Base-by-base conservation (phyloP, 805 yeast genomes). In the Kazachstania kunashirensis region DNA sequence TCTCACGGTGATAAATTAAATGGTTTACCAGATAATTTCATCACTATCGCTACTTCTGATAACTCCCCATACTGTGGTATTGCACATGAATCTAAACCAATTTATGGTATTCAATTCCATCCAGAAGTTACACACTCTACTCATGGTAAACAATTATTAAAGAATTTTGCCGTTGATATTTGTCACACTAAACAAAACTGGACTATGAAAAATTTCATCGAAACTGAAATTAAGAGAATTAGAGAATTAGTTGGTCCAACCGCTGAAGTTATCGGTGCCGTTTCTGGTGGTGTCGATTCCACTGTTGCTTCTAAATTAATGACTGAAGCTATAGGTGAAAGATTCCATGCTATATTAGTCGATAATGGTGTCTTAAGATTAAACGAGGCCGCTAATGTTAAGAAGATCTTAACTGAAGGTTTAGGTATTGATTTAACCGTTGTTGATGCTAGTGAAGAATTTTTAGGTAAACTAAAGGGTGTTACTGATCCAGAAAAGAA, bases 261-360 rank as follows among this genome's bases (percentile, higher is more conserved):
- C 40, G 97, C 96, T 40, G 97, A 92, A 67, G 98, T 92, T 47
- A 92, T 92, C 57, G 98, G 98, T 67, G 98, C 98, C 38, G 98
- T 92, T 47, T 85, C 96, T 36, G 98, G 98, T 56, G 98, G 98
- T 70, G 98, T 92, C 45, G 98, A 92, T 67, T 92, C 98, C 36
- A 92, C 98, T 33, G 98, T 92, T 43, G 98, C 96, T 48, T 96
- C 98, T 47, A 92, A 89, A 71, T 74, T 92, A 59, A 82, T 92
- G 95, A 80, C 85, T 47, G 96, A 84, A 68, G 98, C 98, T 48
- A 92, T 92, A 63, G 98, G 98, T 59, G 92, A 84, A 56, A 77
- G 98, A 62, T 92, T 92, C 82, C 98, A 92, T 57, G 98, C 98
- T 41, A 88, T 92, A 54, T 75, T 85, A 57, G 98, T 92, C 45